phyloP scores from a whole-genome alignment of 352 stramenopile genomes.

The Pythium sp. region DNA sequence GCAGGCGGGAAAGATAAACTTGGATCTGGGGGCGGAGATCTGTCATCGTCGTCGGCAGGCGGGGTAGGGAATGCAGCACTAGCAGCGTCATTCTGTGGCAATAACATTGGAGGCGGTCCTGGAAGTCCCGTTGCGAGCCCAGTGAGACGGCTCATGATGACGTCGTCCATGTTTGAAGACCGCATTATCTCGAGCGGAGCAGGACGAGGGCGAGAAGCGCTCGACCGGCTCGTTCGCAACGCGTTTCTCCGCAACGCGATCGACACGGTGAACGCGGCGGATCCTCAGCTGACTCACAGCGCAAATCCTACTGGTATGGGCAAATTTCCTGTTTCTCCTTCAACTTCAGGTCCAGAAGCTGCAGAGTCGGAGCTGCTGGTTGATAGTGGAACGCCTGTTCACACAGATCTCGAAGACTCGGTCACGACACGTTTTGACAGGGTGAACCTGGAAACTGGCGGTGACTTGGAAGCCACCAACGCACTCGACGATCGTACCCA shows the following conservation, averaged over 20 bases:
- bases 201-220: slow-evolving; percentile 46
- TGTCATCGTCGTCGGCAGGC: not conserved
- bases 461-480: not conserved
- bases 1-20: slow-evolving; percentile 17
- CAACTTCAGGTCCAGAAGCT: not conserved
- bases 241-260: slow-evolving; percentile 35
- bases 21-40: not conserved
- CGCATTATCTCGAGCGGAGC: slow-evolving; percentile 36
- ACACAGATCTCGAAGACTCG: not conserved
- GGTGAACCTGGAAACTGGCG: not conserved
- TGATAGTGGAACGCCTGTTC: not conserved
- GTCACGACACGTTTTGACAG: not conserved
- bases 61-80: not conserved
- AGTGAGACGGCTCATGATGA: slow-evolving; percentile 17
- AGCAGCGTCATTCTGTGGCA: not conserved
- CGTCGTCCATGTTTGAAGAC: slow-evolving; percentile 45
- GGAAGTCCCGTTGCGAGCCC: slow-evolving; percentile 11
- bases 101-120: not conserved
- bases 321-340: not conserved
- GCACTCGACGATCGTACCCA: not conserved
- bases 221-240: slow-evolving; percentile 51
- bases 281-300: not conserved
- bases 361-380: not conserved
- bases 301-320: not conserved
- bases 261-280: not conserved